Evolutionary conservation across 179 eudicot species (phyloP).

Genomic region (Corrigiola litoralis): DNA sequence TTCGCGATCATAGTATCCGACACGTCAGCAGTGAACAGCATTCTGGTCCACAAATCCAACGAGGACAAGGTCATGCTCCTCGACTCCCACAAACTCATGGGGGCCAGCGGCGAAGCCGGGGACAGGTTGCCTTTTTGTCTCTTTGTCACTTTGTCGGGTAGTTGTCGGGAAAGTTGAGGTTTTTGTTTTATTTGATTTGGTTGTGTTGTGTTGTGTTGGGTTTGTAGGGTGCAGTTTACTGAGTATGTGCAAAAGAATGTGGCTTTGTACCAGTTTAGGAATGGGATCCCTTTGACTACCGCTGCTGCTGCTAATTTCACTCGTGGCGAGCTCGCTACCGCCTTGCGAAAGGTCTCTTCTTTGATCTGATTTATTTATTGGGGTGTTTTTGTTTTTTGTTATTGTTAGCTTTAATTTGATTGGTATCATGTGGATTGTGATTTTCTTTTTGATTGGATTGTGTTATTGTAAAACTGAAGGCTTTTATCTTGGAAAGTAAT

Average conservation of each 20-base stretch:
- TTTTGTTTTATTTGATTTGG: conserved; percentile 2
- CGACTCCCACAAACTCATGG: conserved; percentile 95
- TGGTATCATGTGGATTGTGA: no score
- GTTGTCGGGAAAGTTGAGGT: not conserved
- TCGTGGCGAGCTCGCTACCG: conserved; percentile 91
- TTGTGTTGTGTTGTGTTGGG: not conserved
- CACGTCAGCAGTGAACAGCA: conserved; percentile 84
- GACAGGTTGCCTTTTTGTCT: conserved; percentile 48
- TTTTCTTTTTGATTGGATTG: no score
- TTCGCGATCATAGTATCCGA: conserved; percentile 82
- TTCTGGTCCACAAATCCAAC: conserved; percentile 77
- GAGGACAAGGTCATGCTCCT: conserved; percentile 93
- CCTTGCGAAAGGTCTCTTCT: conserved; percentile 69
- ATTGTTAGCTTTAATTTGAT: not conserved
- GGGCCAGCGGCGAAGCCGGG: conserved; percentile 91
- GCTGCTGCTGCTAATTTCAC: conserved; percentile 91
- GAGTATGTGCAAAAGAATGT: conserved; percentile 94
- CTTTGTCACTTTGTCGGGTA: conserved; percentile 1
- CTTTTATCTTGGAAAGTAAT: no score
- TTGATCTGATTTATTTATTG: not conserved
- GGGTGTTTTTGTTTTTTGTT: not conserved
- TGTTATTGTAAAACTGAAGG: no score
- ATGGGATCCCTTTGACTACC: conserved; percentile 87
- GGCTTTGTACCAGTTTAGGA: conserved; percentile 83
- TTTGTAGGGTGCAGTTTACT: conserved; percentile 75